Percentiles rank a stretch among this genome's conserved stretches.
phyloP scores from a whole-genome alignment of 441 rosid species.

The Erodium trifolium region DNA sequence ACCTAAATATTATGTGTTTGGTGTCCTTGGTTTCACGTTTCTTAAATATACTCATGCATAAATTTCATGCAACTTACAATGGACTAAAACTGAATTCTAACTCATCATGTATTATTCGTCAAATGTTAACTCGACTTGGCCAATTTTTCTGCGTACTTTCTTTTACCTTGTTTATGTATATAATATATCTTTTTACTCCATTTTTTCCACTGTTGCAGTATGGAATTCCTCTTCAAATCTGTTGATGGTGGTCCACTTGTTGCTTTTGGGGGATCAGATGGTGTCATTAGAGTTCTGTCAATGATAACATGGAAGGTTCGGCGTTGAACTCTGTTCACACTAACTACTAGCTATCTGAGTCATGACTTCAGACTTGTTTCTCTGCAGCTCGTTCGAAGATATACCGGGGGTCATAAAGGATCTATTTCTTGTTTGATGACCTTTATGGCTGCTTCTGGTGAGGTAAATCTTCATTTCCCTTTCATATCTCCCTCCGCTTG shows the following conservation, averaged over 20 bases:
- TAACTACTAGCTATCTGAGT: not conserved
- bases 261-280: conserved; percentile 97
- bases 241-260: conserved; percentile 78
- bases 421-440: conserved; percentile 89
- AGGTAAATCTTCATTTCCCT: conserved; percentile 39
- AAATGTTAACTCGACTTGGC: not conserved
- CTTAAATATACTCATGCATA: not conserved
- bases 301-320: conserved; percentile 98
- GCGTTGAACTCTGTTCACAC: not conserved
- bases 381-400: conserved; percentile 86
- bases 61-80: not conserved
- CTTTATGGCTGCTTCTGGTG: conserved; percentile 95
- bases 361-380: conserved; percentile 22
- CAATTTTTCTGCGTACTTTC: not conserved
- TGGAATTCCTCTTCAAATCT: conserved; percentile 88
- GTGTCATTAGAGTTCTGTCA: conserved; percentile 95
- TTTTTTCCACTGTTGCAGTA: conserved; percentile 39
- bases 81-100: not conserved
- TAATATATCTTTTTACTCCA: not conserved
- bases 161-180: conserved; percentile 6
- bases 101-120: not conserved
- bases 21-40: not conserved
- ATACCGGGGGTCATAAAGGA: conserved; percentile 97
- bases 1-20: not conserved
- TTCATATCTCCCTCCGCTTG: not conserved